Conservation (phyloP, 2,329 filamentous ascomycete species). For the Fusarium sp. region DNA sequence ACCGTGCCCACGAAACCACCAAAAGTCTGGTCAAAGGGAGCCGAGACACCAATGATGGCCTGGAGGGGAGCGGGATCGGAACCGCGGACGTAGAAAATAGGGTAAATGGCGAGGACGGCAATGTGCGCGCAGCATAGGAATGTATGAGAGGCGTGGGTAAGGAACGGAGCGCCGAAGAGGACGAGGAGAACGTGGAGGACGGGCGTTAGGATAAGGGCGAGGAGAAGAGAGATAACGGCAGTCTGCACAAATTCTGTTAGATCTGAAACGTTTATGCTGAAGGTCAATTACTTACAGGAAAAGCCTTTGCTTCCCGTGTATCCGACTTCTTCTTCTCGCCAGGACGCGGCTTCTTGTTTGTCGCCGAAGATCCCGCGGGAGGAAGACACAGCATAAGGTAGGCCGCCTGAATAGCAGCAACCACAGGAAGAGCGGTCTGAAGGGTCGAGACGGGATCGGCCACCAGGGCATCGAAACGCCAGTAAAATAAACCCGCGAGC, state of each 20-base stretch:
- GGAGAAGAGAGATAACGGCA: slow-evolving; percentile 61
- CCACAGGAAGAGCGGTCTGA: slow-evolving; percentile 70
- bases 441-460: slow-evolving; percentile 78
- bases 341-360: slow-evolving; percentile 65
- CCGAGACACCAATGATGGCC: slow-evolving; percentile 74
- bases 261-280: neutral
- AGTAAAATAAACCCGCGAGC: slow-evolving; percentile 74
- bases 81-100: slow-evolving; percentile 88
- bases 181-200: slow-evolving; percentile 75
- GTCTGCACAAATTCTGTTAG: slow-evolving; percentile 54
- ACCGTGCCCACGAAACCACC: slow-evolving; percentile 84
- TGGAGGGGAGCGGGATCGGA: slow-evolving; percentile 81
- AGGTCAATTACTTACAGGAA: slow-evolving; percentile 59
- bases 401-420: slow-evolving; percentile 74
- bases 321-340: slow-evolving; percentile 69
- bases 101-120: slow-evolving; percentile 82
- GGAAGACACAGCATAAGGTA: slow-evolving; percentile 77
- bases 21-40: slow-evolving; percentile 86
- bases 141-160: slow-evolving; percentile 85
- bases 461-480: slow-evolving; percentile 77
- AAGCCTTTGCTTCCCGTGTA: slow-evolving; percentile 59
- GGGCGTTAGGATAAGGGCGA: slow-evolving; percentile 81
- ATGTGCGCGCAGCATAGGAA: slow-evolving; percentile 86
- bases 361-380: slow-evolving; percentile 65
- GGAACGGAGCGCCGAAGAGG: slow-evolving; percentile 92